A percentile compares a stretch with the other conserved stretches of the same genome.
phyloP scores from a whole-genome alignment of 192 early-diverging fungal genomes.

The Backusella luteola region DNA sequence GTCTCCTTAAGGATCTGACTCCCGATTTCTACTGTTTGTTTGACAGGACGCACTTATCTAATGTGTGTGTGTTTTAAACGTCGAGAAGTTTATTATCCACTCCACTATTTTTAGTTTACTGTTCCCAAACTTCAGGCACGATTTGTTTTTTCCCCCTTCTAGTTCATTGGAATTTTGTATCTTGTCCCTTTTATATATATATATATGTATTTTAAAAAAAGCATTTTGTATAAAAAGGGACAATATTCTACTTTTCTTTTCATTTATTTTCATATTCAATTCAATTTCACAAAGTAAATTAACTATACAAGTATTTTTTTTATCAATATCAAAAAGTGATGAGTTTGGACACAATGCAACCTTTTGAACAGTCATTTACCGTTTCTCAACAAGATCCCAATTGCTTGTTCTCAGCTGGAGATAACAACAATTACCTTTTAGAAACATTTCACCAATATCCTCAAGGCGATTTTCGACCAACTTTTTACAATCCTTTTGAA shows the following conservation, averaged over 20 bases:
- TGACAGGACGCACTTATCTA: neutral
- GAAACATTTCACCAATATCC: slow-evolving; percentile 22
- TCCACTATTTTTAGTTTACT: slow-evolving; percentile 7
- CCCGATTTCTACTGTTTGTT: neutral
- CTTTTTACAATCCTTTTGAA: slow-evolving; percentile 77
- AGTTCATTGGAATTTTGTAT: neutral
- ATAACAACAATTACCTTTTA: slow-evolving; percentile 8
- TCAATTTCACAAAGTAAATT: neutral
- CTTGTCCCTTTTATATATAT: neutral
- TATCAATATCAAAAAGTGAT: slow-evolving; percentile 2
- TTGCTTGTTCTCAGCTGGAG: neutral
- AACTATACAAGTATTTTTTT: neutral
- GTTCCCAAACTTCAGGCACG: neutral
- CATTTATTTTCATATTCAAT: neutral
- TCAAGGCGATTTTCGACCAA: slow-evolving; percentile 60
- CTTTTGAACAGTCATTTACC: slow-evolving; percentile 20
- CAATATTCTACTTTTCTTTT: neutral
- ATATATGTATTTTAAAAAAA: neutral
- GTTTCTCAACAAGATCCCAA: slow-evolving; percentile 3
- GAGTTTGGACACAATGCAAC: slow-evolving; percentile 11
- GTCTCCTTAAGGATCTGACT: neutral
- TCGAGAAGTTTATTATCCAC: neutral
- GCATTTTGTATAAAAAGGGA: neutral
- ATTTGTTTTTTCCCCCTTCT: neutral
- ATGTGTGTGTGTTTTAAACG: neutral